Conservation (phyloP, 177 flowering plant species). For the Tripterygium wilfordii region DNA sequence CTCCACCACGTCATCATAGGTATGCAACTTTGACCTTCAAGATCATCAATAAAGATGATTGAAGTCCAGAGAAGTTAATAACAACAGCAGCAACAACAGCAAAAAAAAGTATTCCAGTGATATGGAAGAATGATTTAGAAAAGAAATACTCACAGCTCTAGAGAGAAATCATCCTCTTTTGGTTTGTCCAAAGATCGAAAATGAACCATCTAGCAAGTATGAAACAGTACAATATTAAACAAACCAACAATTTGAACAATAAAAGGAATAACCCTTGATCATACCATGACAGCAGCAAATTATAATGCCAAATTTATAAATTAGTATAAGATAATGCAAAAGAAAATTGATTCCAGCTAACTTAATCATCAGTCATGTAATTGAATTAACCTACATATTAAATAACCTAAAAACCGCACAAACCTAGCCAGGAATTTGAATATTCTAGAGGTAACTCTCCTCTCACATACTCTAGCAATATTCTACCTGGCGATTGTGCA, state of each 20-base stretch:
- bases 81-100: neutral
- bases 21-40: constrained; percentile 63
- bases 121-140: neutral
- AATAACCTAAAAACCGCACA: neutral
- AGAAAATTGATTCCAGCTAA: too few species aligned
- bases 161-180: constrained; percentile 74
- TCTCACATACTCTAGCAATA: too few species aligned
- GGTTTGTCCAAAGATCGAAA: constrained; percentile 84
- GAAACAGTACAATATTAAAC: too few species aligned
- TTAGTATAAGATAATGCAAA: too few species aligned
- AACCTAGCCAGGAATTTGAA: neutral
- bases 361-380: too few species aligned
- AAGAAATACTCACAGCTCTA: constrained; percentile 61
- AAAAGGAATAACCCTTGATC: too few species aligned
- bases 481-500: constrained; percentile 85
- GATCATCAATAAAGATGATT: neutral
- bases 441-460: too few species aligned
- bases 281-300: too few species aligned
- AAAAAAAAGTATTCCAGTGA: neutral
- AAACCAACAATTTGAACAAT: too few species aligned
- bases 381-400: too few species aligned
- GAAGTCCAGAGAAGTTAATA: neutral
- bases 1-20: constrained; percentile 82
- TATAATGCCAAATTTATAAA: too few species aligned
- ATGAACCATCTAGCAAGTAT: constrained; percentile 49